Percentiles rank a stretch among this genome's conserved stretches.
Evolutionary conservation across 805 yeast species (phyloP).

Genomic region (Saccharomycopsis lassenensis): DNA sequence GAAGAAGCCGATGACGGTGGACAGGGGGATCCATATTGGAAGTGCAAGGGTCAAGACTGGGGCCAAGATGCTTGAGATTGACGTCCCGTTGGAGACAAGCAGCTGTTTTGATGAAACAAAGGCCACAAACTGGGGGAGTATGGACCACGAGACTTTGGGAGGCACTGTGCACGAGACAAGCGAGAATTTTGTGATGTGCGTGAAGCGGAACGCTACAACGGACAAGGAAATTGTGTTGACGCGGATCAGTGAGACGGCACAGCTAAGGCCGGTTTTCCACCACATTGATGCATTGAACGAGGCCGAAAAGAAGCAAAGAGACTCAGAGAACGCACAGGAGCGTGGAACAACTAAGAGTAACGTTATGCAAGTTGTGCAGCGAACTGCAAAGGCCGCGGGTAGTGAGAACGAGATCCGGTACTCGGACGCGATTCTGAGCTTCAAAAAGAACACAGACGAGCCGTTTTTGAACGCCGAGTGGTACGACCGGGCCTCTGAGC

Average conservation of each 20-base stretch:
- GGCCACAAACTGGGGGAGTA: constrained; percentile 49
- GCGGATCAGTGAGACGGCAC: constrained; percentile 59
- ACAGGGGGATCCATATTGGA: constrained; percentile 28
- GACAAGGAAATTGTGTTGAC: constrained; percentile 48
- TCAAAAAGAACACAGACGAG: constrained; percentile 55
- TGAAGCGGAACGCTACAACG: constrained; percentile 25
- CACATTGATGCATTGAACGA: constrained; percentile 58
- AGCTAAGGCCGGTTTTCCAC: constrained; percentile 70
- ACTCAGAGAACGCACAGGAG: constrained; percentile 29
- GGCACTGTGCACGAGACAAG: constrained; percentile 49
- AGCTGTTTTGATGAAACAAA: constrained; percentile 58
- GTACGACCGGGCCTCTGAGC: constrained; percentile 30
- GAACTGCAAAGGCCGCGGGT: constrained; percentile 56
- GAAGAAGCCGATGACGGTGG: constrained; percentile 28
- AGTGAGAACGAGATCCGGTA: constrained; percentile 48
- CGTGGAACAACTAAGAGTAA: constrained; percentile 21
- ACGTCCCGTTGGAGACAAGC: constrained; percentile 59
- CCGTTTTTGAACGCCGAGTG: constrained; percentile 32
- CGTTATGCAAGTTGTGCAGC: constrained; percentile 54
- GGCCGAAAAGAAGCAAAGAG: constrained; percentile 33
- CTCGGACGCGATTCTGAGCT: constrained; percentile 61
- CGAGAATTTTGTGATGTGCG: constrained; percentile 37
- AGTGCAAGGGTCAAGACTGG: constrained; percentile 47
- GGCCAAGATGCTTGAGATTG: constrained; percentile 60
- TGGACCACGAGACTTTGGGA: constrained; percentile 48